Percentiles rank a stretch among this genome's conserved stretches.
These are phyloP conservation scores for Rhizopogon vesiculosus DNA, from an alignment of 768 basidiomycete genomes.

Conservation along the genomic window DNA sequence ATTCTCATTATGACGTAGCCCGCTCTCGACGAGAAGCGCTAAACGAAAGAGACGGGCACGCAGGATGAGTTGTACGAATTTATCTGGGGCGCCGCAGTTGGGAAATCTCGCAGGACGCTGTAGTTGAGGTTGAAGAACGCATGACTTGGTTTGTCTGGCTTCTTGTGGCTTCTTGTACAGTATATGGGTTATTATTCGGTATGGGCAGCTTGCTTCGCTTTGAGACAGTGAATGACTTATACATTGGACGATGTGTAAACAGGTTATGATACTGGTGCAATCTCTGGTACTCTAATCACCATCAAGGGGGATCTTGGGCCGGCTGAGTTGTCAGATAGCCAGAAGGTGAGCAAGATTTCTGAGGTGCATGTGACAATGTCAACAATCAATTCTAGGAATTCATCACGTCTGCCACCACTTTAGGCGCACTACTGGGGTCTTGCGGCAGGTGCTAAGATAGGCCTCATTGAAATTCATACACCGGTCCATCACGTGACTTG, in stretches of 20 bases:
- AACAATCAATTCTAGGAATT: conserved; percentile 47
- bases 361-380: not conserved
- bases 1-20: not conserved
- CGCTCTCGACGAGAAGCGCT: not conserved
- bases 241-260: not conserved
- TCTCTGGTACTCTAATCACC: conserved; percentile 74
- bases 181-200: conserved; percentile 77
- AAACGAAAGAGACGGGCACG: conserved; percentile 3
- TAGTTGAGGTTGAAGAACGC: conserved; percentile 60
- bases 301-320: conserved; percentile 67
- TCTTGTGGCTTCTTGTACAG: conserved; percentile 67
- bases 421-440: conserved; percentile 75
- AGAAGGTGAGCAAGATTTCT: conserved; percentile 43
- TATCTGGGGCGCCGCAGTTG: conserved; percentile 15
- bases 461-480: too few species aligned
- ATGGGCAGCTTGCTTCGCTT: too few species aligned
- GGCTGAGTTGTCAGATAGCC: conserved; percentile 46
- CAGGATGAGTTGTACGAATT: conserved; percentile 12
- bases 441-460: conserved; percentile 64
- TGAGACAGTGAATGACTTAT: conserved; percentile 1
- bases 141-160: conserved; percentile 76
- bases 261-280: conserved; percentile 84
- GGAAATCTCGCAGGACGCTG: conserved; percentile 57
- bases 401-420: conserved; percentile 74
- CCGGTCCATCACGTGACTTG: too few species aligned